Base-by-base conservation (phyloP, 2,329 filamentous ascomycete species). In the Aureobasidium sp. region DNA sequence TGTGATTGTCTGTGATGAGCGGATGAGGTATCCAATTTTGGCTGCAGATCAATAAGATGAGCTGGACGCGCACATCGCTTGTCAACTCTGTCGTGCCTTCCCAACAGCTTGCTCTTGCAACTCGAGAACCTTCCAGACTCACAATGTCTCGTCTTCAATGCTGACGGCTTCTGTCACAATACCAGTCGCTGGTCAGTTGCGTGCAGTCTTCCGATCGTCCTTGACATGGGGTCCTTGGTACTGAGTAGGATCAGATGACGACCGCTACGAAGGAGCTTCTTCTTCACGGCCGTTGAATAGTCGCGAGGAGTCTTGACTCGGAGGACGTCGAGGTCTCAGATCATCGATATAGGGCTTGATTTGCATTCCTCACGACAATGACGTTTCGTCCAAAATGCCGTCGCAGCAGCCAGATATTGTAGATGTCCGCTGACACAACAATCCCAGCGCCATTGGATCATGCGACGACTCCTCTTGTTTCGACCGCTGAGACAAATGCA, bases 41-140 rank as follows among this genome's bases (percentile, higher is more conserved):
- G 11, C 32, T 37, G 54, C 32, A 45, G 54, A 58, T 58, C 54
- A 58, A 58, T 34, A 55, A 55, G 39, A 55, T 44, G 51, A 55
- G 39, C 37, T 14, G n/a, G 3, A 53, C 8, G 49, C 49, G 51
- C 41, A 58, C 30, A 44, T 36, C 30, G 21, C 16, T 47, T 6
- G n/a, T 37, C 32, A n/a, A 13, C 13, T 45, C 25, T 37, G 27
- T 44, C 39, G 39, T n/a, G n/a, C 27, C 51, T 44, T 55, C 4
- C 32, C 51, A 55, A 32, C 37, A 14, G 32, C 14, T 29, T 54
- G 25, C 21, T 21, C 13, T 34, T 25, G n/a, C 30, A 10, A 37
- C 14, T 29, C 32, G 7, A 27, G 25, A n/a, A 36, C 11, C 32
- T 36, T n/a, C 21, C 8, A 14, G n/a, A 29, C 32, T 36, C 30